Percentiles rank a stretch among this genome's conserved stretches.
phyloP scores from a whole-genome alignment of 2,329 filamentous ascomycete species.

The Nemania serpens region DNA sequence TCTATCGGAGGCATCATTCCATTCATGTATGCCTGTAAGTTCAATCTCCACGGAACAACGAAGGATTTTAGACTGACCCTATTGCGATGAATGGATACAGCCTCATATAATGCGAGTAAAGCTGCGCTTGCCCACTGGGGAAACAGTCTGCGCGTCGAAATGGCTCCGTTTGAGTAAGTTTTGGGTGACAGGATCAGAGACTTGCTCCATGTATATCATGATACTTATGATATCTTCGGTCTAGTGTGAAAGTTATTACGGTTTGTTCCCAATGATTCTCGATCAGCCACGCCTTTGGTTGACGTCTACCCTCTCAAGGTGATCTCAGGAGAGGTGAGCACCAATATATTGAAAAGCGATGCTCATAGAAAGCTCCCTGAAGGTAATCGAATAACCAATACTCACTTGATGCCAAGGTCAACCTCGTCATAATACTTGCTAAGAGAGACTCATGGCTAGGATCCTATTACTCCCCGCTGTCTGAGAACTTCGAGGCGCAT shows the following conservation, averaged over 20 bases:
- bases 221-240: too few species aligned
- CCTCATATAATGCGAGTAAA: constrained; percentile 37
- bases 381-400: not conserved
- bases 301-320: not conserved
- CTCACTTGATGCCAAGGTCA: not conserved
- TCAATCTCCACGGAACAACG: too few species aligned
- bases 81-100: too few species aligned
- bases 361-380: constrained; percentile 26
- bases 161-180: constrained; percentile 31
- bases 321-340: constrained; percentile 36
- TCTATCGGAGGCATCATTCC: constrained; percentile 36
- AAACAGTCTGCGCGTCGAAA: constrained; percentile 33
- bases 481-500: constrained; percentile 28
- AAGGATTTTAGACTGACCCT: too few species aligned
- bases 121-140: constrained; percentile 34
- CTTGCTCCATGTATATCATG: too few species aligned
- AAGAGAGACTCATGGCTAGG: not conserved
- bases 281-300: too few species aligned
- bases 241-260: constrained; percentile 5
- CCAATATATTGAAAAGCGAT: constrained; percentile 38
- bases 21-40: constrained; percentile 33
- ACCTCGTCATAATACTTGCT: too few species aligned
- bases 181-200: not conserved
- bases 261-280: not conserved
- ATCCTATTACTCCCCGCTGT: constrained; percentile 29